A percentile compares a stretch with the other conserved stretches of the same genome.
These are phyloP conservation scores for Populus tremula DNA, from an alignment of 345 rosid genomes.

Conservation along the genomic window DNA sequence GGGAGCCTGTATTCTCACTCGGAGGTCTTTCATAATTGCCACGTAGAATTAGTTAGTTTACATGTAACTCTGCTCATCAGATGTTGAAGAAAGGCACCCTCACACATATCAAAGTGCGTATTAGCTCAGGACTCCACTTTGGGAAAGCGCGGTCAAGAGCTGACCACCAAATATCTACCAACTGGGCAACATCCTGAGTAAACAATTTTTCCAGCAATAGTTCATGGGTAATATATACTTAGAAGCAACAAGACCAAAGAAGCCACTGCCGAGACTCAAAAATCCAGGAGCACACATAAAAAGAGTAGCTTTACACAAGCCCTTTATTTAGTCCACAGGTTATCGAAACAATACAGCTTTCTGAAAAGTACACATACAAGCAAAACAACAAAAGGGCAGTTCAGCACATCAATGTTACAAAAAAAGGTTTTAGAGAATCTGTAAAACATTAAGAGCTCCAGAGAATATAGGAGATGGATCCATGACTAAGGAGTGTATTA, in stretches of 20 bases:
- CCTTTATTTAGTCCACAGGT: not conserved
- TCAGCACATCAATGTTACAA: not conserved
- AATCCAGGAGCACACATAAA: not conserved
- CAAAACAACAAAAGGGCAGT: not conserved
- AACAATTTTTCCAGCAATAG: not conserved
- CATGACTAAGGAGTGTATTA: not conserved
- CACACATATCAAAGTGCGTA: not conserved
- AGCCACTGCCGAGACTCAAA: not conserved
- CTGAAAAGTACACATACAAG: slow-evolving; percentile 5
- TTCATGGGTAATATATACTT: not conserved
- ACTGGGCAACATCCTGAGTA: not conserved
- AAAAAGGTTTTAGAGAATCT: slow-evolving; percentile 6
- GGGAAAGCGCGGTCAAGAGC: not conserved
- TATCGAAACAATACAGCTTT: not conserved
- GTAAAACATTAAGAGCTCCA: slow-evolving; percentile 1
- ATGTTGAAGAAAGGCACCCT: not conserved
- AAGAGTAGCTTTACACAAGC: not conserved
- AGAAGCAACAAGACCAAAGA: not conserved
- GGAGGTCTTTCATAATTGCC: not conserved
- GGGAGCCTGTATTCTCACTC: not conserved
- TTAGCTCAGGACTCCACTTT: not conserved
- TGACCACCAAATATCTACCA: not conserved
- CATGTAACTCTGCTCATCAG: not conserved
- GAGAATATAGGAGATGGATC: not conserved
- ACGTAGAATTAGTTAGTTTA: not conserved